Percentiles rank a stretch among this genome's conserved stretches.
Conservation (phyloP, 2,329 filamentous ascomycete genomes). For the Pseudogymnoascus sp. region DNA sequence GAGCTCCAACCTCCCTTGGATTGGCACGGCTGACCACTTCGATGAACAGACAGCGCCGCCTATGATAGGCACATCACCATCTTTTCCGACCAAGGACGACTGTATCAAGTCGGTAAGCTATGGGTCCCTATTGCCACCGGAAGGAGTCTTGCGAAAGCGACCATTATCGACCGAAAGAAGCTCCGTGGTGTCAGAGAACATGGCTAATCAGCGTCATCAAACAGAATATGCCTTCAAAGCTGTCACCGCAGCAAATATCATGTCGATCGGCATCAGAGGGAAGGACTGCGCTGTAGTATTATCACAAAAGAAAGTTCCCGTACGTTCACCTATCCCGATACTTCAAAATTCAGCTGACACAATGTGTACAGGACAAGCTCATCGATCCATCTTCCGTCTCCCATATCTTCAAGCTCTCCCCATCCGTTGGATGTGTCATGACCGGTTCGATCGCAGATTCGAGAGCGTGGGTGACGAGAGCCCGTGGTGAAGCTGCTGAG, state of each 20-base stretch:
- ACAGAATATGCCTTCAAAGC: constrained; percentile 99
- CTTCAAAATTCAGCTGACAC: constrained; percentile 19
- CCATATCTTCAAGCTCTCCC: constrained; percentile 94
- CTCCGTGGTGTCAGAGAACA: constrained; percentile 1
- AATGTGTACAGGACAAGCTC: constrained; percentile 73
- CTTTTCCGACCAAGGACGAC: constrained; percentile 95
- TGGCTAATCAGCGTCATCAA: constrained; percentile 15
- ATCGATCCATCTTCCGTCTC: constrained; percentile 96
- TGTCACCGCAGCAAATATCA: constrained; percentile 98
- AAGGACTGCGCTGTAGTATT: constrained; percentile 96
- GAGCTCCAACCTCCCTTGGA: constrained; percentile 1
- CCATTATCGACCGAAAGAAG: not conserved
- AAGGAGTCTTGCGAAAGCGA: not conserved
- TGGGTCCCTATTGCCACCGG: not conserved
- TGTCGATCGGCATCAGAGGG: constrained; percentile 88
- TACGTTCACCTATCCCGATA: constrained; percentile 43
- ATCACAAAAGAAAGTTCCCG: constrained; percentile 98
- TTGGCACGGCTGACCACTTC: constrained; percentile 20
- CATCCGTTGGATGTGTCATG: constrained; percentile 95
- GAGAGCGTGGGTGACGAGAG: constrained; percentile 83
- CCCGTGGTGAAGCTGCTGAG: constrained; percentile 90
- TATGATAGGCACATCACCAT: constrained; percentile 99
- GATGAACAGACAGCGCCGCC: constrained; percentile 63
- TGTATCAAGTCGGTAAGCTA: constrained; percentile 97
- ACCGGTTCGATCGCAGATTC: constrained; percentile 98